Evolutionary conservation across 2,329 filamentous ascomycete species (phyloP).

Genomic region (Fusarium sp.): DNA sequence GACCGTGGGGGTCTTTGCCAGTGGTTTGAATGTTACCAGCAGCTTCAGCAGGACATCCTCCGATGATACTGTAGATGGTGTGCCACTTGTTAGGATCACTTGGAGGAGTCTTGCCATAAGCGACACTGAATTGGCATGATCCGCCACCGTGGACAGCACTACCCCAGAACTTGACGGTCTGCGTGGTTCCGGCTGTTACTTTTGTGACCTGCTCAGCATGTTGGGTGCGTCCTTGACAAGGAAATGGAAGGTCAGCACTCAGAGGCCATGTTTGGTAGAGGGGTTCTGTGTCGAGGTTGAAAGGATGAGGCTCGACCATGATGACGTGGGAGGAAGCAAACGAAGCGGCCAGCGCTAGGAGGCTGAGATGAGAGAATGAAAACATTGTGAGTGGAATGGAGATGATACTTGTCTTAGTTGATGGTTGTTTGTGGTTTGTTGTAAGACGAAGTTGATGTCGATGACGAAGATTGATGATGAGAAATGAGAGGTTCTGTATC

Average conservation of each 20-base stretch:
- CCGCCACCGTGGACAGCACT: conserved; percentile 49
- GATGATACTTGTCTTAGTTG: neutral
- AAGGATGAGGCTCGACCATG: conserved; percentile 50
- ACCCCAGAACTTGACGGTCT: conserved; percentile 48
- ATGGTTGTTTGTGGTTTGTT: neutral
- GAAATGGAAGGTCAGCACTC: conserved; percentile 39
- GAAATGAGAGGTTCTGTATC: neutral
- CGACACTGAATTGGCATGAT: conserved; percentile 47
- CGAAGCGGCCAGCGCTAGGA: conserved; percentile 17
- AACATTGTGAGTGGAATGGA: conserved; percentile 1
- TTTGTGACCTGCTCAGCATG: conserved; percentile 43
- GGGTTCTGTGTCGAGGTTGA: conserved; percentile 47
- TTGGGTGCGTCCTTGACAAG: conserved; percentile 42
- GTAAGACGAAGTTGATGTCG: neutral
- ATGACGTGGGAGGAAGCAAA: conserved; percentile 36
- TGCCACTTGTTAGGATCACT: conserved; percentile 39
- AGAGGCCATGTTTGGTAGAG: conserved; percentile 43
- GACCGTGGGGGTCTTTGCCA: conserved; percentile 32
- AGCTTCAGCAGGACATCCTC: conserved; percentile 46
- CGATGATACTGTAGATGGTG: conserved; percentile 46
- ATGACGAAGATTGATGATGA: neutral
- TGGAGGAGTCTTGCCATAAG: conserved; percentile 42
- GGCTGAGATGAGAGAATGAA: conserved; percentile 1
- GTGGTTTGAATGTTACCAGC: conserved; percentile 33
- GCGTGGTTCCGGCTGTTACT: conserved; percentile 40